Evolutionary conservation across 1,284 basidiomycete genomes (phyloP), one percentile per base, ranked within the genome.

Genomic region (Boletellus sp.): DNA sequence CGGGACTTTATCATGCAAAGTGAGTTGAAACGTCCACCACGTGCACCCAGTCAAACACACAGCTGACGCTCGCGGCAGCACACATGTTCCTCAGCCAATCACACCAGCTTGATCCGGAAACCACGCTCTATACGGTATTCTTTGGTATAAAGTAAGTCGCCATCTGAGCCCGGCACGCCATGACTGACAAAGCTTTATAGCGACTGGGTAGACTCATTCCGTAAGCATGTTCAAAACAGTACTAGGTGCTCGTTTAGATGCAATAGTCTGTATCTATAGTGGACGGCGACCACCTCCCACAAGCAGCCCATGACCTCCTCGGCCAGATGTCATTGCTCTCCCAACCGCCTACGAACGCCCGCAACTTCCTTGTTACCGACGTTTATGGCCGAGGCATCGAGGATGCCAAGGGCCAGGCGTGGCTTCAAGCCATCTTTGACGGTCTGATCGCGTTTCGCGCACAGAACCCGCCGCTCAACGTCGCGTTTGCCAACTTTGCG

Each of bases 321-420:
- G 62, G 66, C 33, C 67, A 73, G 47, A 70, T 76, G n/a, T 45
- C 63, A 4, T 61, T 65, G 43, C 69, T 80, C 21, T 63, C 68
- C 1, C 68, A 71, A 8, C 69, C 73, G 5, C 74, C 78, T 1
- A 74, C 67, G 18, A 74, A 73, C 46, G 76, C 75, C 3, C 65
- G 68, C 18, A 71, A 76, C 50, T 72, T 80, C 52, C 70, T 80
- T 13, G 52, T 80, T 5, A 67, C 76, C 1, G 77, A 79, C 50
- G 72, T 68, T 32, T 80, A 80, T 28, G 78, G 79, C 8, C 69
- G 71, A 13, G 78, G 78, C 2, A 60, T 36, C 1, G 64, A 67
- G 4, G 63, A 70, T 2, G 55, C 64, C 1, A 65, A 59, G 32
- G 78, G 77, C 10, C 67, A 79, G 54, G 65, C 70, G 8, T 80